phyloP scores from a whole-genome alignment of 768 basidiomycete species.

The Hypholoma sublateritium region DNA sequence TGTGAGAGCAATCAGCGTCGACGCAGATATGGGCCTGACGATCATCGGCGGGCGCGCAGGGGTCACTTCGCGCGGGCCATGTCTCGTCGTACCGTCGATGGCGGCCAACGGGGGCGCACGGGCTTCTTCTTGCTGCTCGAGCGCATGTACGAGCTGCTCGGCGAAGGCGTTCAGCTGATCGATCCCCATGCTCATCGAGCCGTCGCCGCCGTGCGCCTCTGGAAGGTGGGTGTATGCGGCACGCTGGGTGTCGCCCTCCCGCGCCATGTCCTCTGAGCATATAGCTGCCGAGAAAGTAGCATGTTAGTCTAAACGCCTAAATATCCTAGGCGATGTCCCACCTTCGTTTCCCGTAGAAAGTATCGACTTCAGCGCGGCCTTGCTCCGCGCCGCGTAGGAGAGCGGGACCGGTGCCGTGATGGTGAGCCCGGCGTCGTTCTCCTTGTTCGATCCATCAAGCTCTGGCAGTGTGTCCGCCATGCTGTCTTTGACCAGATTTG shows the following conservation, averaged over 20 bases:
- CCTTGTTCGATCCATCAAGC: not conserved
- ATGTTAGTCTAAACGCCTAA: not conserved
- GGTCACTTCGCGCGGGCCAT: not conserved
- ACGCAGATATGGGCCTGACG: conserved; percentile 33
- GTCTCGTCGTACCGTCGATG: too few relatives aligned
- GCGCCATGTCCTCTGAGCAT: not conserved
- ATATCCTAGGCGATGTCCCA: not conserved
- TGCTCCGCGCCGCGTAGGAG: conserved; percentile 16
- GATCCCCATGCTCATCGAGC: too few relatives aligned
- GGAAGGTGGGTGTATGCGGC: too few relatives aligned
- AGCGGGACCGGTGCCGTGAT: conserved; percentile 22
- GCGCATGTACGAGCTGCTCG: too few relatives aligned
- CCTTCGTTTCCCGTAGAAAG: conserved; percentile 16
- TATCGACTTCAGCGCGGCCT: conserved; percentile 17
- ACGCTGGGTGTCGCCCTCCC: too few relatives aligned
- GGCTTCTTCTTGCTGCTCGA: too few relatives aligned
- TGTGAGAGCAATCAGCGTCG: conserved; percentile 42
- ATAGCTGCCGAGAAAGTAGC: not conserved
- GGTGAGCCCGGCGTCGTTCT: conserved; percentile 1
- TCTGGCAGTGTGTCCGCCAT: not conserved
- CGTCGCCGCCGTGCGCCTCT: too few relatives aligned
- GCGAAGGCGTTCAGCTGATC: too few relatives aligned
- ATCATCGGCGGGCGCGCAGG: not conserved
- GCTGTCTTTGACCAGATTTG: too few relatives aligned
- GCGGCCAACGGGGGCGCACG: too few relatives aligned